These are phyloP conservation scores for Sodiomyces alkalinus DNA, from an alignment of 2,329 filamentous ascomycete genomes.

Conservation along the genomic window DNA sequence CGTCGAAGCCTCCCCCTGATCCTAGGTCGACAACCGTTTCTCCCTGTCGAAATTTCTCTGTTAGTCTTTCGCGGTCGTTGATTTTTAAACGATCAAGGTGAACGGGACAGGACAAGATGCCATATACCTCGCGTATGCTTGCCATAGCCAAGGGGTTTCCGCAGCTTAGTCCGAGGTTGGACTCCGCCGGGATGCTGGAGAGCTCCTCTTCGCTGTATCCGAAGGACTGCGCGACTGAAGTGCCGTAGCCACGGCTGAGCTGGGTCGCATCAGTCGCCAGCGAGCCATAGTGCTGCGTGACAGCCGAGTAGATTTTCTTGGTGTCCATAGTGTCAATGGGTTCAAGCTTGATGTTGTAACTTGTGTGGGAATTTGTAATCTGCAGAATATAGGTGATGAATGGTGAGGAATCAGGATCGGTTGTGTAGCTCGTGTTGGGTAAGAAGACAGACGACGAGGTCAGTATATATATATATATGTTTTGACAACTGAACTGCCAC, in stretches of 20 bases:
- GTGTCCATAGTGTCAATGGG: slow-evolving; percentile 13
- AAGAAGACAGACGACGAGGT: no score
- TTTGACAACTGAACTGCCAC: no score
- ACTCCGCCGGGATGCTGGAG: slow-evolving; percentile 23
- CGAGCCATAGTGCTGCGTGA: slow-evolving; percentile 19
- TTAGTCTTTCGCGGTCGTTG: no score
- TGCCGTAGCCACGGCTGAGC: slow-evolving; percentile 12
- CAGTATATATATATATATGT: no score
- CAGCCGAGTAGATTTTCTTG: slow-evolving; percentile 18
- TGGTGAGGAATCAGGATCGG: no score
- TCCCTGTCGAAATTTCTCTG: slow-evolving; percentile 20
- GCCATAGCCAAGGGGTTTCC: slow-evolving; percentile 36
- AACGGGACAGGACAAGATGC: neutral
- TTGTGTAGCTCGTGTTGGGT: no score
- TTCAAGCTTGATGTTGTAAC: no score
- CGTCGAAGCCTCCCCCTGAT: slow-evolving; percentile 41
- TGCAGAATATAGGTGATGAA: no score
- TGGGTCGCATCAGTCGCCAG: no score
- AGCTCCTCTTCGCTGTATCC: slow-evolving; percentile 36
- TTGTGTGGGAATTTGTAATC: no score
- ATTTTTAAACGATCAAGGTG: no score
- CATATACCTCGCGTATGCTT: slow-evolving; percentile 24
- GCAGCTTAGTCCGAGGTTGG: slow-evolving; percentile 38
- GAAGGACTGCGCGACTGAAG: slow-evolving; percentile 32
- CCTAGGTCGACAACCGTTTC: slow-evolving; percentile 44